Evolutionary conservation across 768 basidiomycete genomes (phyloP).

Genomic region (Boletus pseudopeckii): DNA sequence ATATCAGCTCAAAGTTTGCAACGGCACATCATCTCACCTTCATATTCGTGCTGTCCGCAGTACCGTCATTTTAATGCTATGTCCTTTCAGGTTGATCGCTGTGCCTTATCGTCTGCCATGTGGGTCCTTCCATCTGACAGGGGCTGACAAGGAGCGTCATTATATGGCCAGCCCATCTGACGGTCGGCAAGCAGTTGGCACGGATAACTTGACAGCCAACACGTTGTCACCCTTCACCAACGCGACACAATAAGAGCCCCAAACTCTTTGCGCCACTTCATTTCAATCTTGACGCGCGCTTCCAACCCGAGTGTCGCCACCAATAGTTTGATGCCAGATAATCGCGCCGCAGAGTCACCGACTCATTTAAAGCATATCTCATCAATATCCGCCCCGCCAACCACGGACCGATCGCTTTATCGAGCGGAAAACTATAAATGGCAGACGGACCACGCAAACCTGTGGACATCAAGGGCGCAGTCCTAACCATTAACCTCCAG

Average conservation of each 20-base stretch:
- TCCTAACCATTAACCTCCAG: conserved; percentile 7
- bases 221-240: conserved; percentile 3
- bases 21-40: conserved; percentile 17
- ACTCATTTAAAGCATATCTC: conserved; percentile 11
- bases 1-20: conserved; percentile 11
- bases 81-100: conserved; percentile 7
- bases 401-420: conserved; percentile 19
- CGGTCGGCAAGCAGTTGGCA: conserved; percentile 5
- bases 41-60: conserved; percentile 15
- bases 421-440: conserved; percentile 1
- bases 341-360: conserved; percentile 23
- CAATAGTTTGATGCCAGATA: conserved; percentile 6
- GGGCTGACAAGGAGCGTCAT: conserved; percentile 16
- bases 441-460: not conserved
- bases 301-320: conserved; percentile 11
- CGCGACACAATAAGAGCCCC: conserved; percentile 2
- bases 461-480: conserved; percentile 9
- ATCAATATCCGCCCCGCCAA: conserved; percentile 17
- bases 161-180: too few species aligned
- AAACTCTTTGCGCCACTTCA: conserved; percentile 19
- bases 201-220: conserved; percentile 8
- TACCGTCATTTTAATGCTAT: not conserved
- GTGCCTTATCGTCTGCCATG: conserved; percentile 22
- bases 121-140: conserved; percentile 2
- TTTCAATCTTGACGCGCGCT: conserved; percentile 8